These are phyloP conservation scores for Amauroascus niger DNA, from an alignment of 2,329 filamentous ascomycete genomes.

Conservation along the genomic window DNA sequence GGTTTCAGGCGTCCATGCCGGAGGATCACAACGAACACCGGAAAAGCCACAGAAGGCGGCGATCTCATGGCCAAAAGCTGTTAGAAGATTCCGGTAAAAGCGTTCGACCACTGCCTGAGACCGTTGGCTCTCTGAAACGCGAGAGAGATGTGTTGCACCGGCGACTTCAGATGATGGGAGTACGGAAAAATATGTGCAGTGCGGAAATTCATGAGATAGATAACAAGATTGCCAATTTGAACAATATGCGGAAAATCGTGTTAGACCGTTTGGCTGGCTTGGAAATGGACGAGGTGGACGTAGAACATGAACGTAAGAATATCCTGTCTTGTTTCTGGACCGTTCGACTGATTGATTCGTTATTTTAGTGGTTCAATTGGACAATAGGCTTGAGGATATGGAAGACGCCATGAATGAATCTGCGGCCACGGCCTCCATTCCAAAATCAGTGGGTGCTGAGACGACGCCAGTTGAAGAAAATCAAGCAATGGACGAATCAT, in stretches of 20 bases:
- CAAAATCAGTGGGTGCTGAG: conserved; percentile 29
- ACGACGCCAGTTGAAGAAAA: conserved; percentile 46
- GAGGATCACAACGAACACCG: conserved; percentile 55
- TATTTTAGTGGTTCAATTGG: conserved; percentile 45
- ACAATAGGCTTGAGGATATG: conserved; percentile 54
- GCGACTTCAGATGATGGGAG: conserved; percentile 77
- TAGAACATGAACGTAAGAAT: conserved; percentile 75
- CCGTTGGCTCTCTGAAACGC: conserved; percentile 64
- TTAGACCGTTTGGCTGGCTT: conserved; percentile 74
- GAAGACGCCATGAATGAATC: conserved; percentile 47
- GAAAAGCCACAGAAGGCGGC: conserved; percentile 58
- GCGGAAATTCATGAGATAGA: conserved; percentile 95
- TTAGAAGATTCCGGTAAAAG: conserved; percentile 52
- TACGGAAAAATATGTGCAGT: conserved; percentile 95
- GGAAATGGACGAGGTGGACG: conserved; percentile 79
- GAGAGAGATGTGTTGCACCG: conserved; percentile 73
- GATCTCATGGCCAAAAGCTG: conserved; percentile 66
- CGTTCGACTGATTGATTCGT: not conserved
- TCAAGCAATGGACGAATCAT: conserved; percentile 42
- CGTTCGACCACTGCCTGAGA: conserved; percentile 48
- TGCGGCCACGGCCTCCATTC: conserved; percentile 28
- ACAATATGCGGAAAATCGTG: conserved; percentile 85
- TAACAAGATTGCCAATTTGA: conserved; percentile 87
- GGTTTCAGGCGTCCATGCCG: conserved; percentile 84
- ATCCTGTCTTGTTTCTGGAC: not conserved